Base-by-base conservation (phyloP, 169 alveolate species). In the Cryptosporidium andersoni region DNA sequence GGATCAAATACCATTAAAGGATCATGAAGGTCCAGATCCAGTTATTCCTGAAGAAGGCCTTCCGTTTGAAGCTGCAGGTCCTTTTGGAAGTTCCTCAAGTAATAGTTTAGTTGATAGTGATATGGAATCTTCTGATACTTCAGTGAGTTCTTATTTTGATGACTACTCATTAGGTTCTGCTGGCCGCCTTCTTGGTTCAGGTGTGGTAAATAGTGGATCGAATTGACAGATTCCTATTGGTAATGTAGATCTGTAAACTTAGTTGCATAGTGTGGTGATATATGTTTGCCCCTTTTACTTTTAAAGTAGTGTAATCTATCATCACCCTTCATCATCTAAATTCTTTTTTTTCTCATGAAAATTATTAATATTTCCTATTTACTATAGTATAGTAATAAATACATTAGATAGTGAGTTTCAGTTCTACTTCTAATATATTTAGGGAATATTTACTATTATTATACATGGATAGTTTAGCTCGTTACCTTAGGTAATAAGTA, bases 161-260 rank as follows among this genome's bases (percentile, higher is more conserved):
- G 80, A 45, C 8, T 55, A 1, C 9, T 68, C 82, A 3, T 45
- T 68, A 1, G 37, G 40, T 42, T 74, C 85, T 60, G 85, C 85
- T 9, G 85, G 85, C 7, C 25, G 68, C 40, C 4, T 56, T 16
- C 55, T 74, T 12, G 68, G 63, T 25, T 74, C 85, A 25, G 68
- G 60, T 47, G n/a, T 74, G 3, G 85, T 58, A 6, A 74, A 74
- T 74, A 74, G 85, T 74, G 85, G 85, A 25, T 74, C 85, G 7
- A 34, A 7, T 5, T 12, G 39, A 51, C 47, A 1, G 3, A 1
- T 51, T 0, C 16, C 47, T 47, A 53, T 34, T 16, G 6, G 6
- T 60, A 16, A 3, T 25, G 4, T 16, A 9, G 5, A 11, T 5
- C 8, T 60, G 11, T 4, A 60, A 34, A 14, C 40, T 60, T 60